Percentiles rank a stretch among this genome's conserved stretches.
Evolutionary conservation across 805 yeast species (phyloP).

Genomic region (Kluyveromyces siamensis): DNA sequence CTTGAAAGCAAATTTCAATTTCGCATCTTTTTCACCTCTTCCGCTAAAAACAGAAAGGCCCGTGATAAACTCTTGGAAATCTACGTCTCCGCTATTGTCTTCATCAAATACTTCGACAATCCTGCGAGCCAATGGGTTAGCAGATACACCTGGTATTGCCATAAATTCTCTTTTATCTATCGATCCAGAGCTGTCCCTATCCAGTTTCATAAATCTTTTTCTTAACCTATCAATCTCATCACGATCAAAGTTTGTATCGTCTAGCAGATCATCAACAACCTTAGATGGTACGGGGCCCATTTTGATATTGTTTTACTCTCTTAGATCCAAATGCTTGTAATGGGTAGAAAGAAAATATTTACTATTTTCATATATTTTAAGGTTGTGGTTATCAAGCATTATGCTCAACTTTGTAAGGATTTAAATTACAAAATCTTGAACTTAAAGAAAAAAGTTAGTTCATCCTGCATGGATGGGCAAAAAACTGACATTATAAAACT

Average conservation of each 20-base stretch:
- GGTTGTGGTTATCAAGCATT: too few relatives aligned
- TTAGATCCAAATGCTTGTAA: too few relatives aligned
- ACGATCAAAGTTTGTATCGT: constrained; percentile 77
- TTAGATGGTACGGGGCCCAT: constrained; percentile 61
- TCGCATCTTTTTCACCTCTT: constrained; percentile 71
- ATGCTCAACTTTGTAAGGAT: too few relatives aligned
- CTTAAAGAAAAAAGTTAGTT: too few relatives aligned
- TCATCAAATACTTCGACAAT: constrained; percentile 91
- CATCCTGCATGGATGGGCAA: too few relatives aligned
- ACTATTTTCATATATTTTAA: too few relatives aligned
- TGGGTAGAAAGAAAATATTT: too few relatives aligned
- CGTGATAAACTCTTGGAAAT: constrained; percentile 87
- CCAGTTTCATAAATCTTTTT: constrained; percentile 90
- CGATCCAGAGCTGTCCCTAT: constrained; percentile 85
- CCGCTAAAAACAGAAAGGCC: constrained; percentile 84
- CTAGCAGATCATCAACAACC: constrained; percentile 58
- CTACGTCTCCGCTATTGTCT: constrained; percentile 88
- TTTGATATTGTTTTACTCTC: background rate
- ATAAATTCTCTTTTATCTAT: constrained; percentile 86
- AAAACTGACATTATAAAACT: too few relatives aligned
- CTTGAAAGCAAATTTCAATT: constrained; percentile 79
- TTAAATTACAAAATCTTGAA: too few relatives aligned
- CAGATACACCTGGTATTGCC: constrained; percentile 84
- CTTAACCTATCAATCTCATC: constrained; percentile 89
- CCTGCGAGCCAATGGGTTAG: constrained; percentile 83